A percentile compares a stretch with the other conserved stretches of the same genome.
Evolutionary conservation across 2,329 filamentous ascomycete genomes (phyloP).

Genomic region (Ophiostoma montium): DNA sequence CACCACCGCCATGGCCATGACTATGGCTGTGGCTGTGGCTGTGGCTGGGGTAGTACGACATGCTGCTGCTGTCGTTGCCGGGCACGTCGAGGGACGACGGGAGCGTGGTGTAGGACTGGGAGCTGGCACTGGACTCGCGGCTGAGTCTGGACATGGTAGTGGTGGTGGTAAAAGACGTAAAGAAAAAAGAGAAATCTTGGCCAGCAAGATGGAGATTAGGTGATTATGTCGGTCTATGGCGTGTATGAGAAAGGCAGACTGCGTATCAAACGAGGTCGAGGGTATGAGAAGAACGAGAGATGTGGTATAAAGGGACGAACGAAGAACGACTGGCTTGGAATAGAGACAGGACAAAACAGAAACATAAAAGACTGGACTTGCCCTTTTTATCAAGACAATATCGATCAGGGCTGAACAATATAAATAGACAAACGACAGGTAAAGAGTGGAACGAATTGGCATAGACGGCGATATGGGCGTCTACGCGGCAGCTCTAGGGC

Average conservation of each 20-base stretch:
- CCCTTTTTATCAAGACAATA: not conserved
- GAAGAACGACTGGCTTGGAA: constrained; percentile 7
- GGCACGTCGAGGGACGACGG: constrained; percentile 13
- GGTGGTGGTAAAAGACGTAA: constrained; percentile 13
- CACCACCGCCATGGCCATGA: not conserved
- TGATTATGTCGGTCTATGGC: too few species aligned
- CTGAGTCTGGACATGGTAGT: constrained; percentile 18
- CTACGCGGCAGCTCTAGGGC: too few species aligned
- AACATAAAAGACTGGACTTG: too few species aligned
- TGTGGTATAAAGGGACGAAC: too few species aligned
- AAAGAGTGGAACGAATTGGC: not conserved
- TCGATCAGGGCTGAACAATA: not conserved
- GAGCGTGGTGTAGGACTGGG: constrained; percentile 14
- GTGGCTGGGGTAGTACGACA: constrained; percentile 20
- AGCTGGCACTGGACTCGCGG: constrained; percentile 17
- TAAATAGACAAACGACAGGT: not conserved
- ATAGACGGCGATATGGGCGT: not conserved
- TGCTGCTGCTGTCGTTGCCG: constrained; percentile 13
- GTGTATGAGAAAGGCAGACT: not conserved
- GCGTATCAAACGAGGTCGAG: not conserved
- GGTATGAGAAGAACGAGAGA: not conserved
- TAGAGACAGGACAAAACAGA: constrained; percentile 15
- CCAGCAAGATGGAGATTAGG: too few species aligned
- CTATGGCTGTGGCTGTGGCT: not conserved
- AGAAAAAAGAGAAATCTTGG: constrained; percentile 1